Percentiles rank a stretch among this genome's conserved stretches.
These are phyloP conservation scores for Angomonas desouzai DNA, from an alignment of 208 protist genomes.

Conservation along the genomic window DNA sequence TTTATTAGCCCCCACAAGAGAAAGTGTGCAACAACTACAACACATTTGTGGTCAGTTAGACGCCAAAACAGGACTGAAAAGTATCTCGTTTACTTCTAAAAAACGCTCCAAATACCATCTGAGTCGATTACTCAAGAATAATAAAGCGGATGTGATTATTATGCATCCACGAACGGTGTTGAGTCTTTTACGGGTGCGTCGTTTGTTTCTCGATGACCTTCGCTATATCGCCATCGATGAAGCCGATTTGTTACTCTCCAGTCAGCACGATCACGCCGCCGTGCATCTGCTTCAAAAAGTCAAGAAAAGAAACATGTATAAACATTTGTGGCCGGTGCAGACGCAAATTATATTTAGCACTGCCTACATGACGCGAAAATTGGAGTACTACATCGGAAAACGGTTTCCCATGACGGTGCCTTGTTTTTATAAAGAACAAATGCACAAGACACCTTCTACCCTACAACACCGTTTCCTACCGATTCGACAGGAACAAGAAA, in stretches of 20 bases:
- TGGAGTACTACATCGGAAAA: constrained; percentile 65
- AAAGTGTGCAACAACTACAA: constrained; percentile 71
- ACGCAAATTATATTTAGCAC: constrained; percentile 79
- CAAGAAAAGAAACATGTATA: constrained; percentile 68
- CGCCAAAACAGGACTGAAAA: constrained; percentile 47
- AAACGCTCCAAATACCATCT: constrained; percentile 64
- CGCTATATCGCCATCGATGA: constrained; percentile 84
- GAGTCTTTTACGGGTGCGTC: constrained; percentile 59
- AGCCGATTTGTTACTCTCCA: constrained; percentile 73
- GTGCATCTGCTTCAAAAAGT: constrained; percentile 72
- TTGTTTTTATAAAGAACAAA: constrained; percentile 52
- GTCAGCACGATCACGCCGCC: constrained; percentile 76
- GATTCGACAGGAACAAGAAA: constrained; percentile 37
- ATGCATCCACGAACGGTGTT: constrained; percentile 74
- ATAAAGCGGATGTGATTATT: constrained; percentile 72
- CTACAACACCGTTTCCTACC: constrained; percentile 70
- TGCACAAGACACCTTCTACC: constrained; percentile 49
- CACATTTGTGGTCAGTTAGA: constrained; percentile 49
- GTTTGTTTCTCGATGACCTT: constrained; percentile 84
- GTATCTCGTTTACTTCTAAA: constrained; percentile 60
- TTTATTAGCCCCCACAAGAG: constrained; percentile 70
- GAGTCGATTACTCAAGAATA: constrained; percentile 45
- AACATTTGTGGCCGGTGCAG: constrained; percentile 81
- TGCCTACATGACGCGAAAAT: constrained; percentile 70
- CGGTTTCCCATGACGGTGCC: constrained; percentile 42